Base-by-base conservation (phyloP, 2,329 filamentous ascomycete genomes). In the Trichoderma breve region DNA sequence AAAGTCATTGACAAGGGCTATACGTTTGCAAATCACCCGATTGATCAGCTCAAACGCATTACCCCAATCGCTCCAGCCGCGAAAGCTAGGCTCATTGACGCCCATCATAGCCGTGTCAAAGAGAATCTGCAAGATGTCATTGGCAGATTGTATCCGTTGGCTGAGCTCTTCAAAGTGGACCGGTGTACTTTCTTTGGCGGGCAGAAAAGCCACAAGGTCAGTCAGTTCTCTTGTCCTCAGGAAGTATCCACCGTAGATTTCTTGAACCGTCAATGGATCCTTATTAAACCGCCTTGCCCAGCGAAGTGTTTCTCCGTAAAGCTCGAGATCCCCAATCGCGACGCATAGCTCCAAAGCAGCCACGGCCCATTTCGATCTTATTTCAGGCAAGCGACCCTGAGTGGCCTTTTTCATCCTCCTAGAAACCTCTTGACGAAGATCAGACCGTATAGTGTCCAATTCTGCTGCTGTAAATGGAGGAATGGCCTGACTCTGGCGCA, bases 251-350 rank as follows among this genome's bases (percentile, higher is more conserved):
- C 51, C 53, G 64, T 79, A 80, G 80, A 6, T 2, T 69, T 63
- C 1, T 24, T 63, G 1, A 73, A 73, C 63, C 0, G 74, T 72
- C 2, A 74, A 53, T 1, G 73, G 36, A 39, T 81, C 80, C 24
- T 77, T 80, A 64, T 77, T 76, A 55, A 78, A 81, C 1, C 79
- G 76, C 3, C 74, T 73, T 0, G 77, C 77, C 80, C 79, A 81
- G 0, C 73, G 24, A 3, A 80, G 34, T 0, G 76, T 76, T 5
- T 78, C 75, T 6, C 68, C 64, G 3, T 80, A 60, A 0, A 75
- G 58, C 4, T 76, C 74, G 3, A 79, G 26, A 21, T 78, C 76
- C 2, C 76, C 76, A 2, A 72, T 55, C 4, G 79, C 78, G 3
- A 80, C 73, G 8, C 74, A 76, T 0, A 81, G 73, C 30, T 74